Evolutionary conservation across 495 filamentous ascomycete genomes (phyloP), one percentile per base, ranked within the genome.

Genomic region (Penicillium coprophilum): DNA sequence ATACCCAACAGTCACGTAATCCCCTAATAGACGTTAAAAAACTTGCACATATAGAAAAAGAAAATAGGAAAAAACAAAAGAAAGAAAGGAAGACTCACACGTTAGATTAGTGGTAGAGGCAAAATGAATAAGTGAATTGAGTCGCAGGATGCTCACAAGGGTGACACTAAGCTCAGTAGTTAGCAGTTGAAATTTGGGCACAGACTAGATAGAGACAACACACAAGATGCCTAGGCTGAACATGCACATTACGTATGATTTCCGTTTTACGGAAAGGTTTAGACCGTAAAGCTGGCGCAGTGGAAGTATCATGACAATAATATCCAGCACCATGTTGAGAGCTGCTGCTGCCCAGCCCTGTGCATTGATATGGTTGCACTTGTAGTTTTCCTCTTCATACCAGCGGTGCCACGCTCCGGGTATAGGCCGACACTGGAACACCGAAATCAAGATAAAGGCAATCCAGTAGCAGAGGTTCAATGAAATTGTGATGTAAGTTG

Each of bases 251-350:
- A 75, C 62, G 27, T 61, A 63, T 10, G 40, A 17, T 58, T 76
- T 77, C 55, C 68, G 71, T 21, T 55, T 55, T 19, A 52, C 12
- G 11, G 63, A 65, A 27, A 76, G 64, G 27, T 68, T 69, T 3
- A 76, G 53, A 19, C 64, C 47, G 40, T 63, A 63, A 6, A 77
- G 61, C 47, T 75, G 62, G 17, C 49, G 59, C 12, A 77, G 44
- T 15, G 73, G 71, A 44, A 87, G 62, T 1, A 67, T 46, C 59
- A 85, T 68, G 45, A 80, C 75, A 46, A 71, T 60, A 0, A 78
- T 43, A 55, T 85, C 81, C 1, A 81, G 62, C 3, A 72, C 46
- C 32, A 85, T 76, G 48, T 77, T 80, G 50, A 83, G 59, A 9
- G 55, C 64, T 1, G 77, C 69, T 20, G 72, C 61, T 15, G 70